phyloP scores from a whole-genome alignment of 1,139 yeast genomes.

The Kluyveromyces marxianus region DNA sequence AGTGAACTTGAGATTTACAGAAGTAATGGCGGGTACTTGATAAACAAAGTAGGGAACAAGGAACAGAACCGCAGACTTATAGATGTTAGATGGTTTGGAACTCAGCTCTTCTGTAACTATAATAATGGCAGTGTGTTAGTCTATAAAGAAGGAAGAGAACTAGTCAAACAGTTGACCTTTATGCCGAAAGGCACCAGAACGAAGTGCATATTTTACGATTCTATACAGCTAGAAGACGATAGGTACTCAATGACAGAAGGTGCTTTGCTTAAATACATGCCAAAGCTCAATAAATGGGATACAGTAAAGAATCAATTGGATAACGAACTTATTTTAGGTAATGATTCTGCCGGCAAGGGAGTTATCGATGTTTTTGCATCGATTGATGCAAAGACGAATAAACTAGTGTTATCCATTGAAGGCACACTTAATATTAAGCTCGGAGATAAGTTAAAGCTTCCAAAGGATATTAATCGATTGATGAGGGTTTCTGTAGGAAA shows the following conservation, averaged over 20 bases:
- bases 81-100: constrained; percentile 1
- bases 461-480: constrained; percentile 6
- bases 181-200: constrained; percentile 2
- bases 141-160: constrained; percentile 3
- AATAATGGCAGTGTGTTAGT: background rate
- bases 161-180: constrained; percentile 1
- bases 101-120: constrained; percentile 1
- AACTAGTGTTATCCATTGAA: constrained; percentile 8
- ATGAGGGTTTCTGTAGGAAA: constrained; percentile 3
- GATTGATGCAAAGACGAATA: constrained; percentile 3
- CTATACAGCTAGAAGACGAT: background rate
- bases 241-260: background rate
- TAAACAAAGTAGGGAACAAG: background rate
- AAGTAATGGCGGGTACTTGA: constrained; percentile 2
- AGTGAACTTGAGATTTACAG: constrained; percentile 1
- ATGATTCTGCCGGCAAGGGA: background rate
- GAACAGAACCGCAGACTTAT: background rate
- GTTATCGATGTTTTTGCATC: constrained; percentile 6
- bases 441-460: constrained; percentile 7
- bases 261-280: background rate
- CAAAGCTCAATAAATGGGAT: constrained; percentile 5
- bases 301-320: constrained; percentile 1
- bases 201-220: constrained; percentile 1
- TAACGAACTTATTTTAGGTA: background rate
- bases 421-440: constrained; percentile 7